phyloP scores from a whole-genome alignment of 176 grass and related monocot genomes.

The Juncus effusus region DNA sequence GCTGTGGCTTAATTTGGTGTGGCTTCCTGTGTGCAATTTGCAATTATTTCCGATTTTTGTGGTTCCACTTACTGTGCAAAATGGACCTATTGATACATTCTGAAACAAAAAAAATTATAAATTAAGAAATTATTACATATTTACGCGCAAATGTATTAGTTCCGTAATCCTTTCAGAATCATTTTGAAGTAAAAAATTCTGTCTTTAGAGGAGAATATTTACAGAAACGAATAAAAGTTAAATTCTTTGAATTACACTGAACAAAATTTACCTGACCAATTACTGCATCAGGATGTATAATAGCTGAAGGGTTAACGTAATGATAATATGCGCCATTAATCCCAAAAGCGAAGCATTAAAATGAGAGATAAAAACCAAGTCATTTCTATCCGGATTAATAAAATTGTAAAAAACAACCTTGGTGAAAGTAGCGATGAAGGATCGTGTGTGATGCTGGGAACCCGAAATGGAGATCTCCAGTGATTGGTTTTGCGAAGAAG shows the following conservation, averaged over 20 bases:
- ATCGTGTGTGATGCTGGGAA: constrained; percentile 10
- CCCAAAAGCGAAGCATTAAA: not conserved
- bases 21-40: constrained; percentile 60
- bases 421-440: constrained; percentile 33
- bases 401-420: constrained; percentile 23
- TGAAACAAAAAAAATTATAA: constrained; percentile 8
- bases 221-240: not conserved
- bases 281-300: constrained; percentile 63
- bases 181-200: too few species aligned
- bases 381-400: not conserved
- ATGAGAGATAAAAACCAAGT: not conserved
- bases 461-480: not conserved
- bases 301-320: constrained; percentile 28
- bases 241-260: too few species aligned
- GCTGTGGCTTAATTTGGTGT: constrained; percentile 65
- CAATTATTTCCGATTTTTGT: constrained; percentile 67
- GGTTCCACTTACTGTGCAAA: constrained; percentile 62
- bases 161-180: too few species aligned
- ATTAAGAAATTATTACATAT: too few species aligned
- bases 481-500: not conserved
- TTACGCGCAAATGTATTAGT: too few species aligned
- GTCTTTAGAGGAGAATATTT: too few species aligned
- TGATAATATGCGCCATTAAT: not conserved
- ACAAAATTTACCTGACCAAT: constrained; percentile 53
- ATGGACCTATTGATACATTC: constrained; percentile 70